Evolutionary conservation across 2,329 filamentous ascomycete genomes (phyloP).

Genomic region (Fusarium brevicatenulatum): DNA sequence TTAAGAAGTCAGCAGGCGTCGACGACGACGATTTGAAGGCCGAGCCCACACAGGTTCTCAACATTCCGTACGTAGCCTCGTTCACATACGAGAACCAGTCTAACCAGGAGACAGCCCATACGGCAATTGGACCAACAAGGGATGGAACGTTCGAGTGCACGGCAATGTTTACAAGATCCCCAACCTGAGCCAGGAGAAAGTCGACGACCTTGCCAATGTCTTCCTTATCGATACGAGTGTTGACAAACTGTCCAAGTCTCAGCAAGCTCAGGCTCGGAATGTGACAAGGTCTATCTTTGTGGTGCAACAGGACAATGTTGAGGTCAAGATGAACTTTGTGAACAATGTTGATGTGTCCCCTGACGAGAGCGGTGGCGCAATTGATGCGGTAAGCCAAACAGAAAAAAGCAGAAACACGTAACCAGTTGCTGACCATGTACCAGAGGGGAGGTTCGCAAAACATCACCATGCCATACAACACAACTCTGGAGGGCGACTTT

Average conservation of each 20-base stretch:
- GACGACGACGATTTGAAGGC: slow-evolving; percentile 66
- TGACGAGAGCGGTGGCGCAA: slow-evolving; percentile 63
- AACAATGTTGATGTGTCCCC: slow-evolving; percentile 59
- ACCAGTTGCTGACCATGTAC: slow-evolving; percentile 4
- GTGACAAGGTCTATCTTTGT: slow-evolving; percentile 78
- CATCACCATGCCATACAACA: slow-evolving; percentile 71
- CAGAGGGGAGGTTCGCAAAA: slow-evolving; percentile 68
- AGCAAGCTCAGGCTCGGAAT: slow-evolving; percentile 77
- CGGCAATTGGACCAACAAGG: slow-evolving; percentile 81
- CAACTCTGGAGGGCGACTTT: slow-evolving; percentile 76
- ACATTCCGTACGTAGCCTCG: slow-evolving; percentile 63
- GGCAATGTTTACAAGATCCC: slow-evolving; percentile 86
- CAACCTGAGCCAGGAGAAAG: slow-evolving; percentile 69
- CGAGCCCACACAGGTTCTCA: slow-evolving; percentile 75
- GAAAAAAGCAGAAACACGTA: no score
- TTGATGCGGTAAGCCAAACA: slow-evolving; percentile 51
- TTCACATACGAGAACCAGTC: no score
- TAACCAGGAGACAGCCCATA: slow-evolving; percentile 58
- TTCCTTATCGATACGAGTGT: slow-evolving; percentile 76
- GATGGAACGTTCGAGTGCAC: slow-evolving; percentile 80
- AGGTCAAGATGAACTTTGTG: slow-evolving; percentile 70
- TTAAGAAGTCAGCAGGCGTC: slow-evolving; percentile 70
- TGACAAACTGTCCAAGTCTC: slow-evolving; percentile 63
- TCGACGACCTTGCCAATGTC: slow-evolving; percentile 75
- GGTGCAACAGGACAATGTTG: slow-evolving; percentile 74